Evolutionary conservation across 306 rosid genomes (phyloP).

Genomic region (Astragalus membranaceus): DNA sequence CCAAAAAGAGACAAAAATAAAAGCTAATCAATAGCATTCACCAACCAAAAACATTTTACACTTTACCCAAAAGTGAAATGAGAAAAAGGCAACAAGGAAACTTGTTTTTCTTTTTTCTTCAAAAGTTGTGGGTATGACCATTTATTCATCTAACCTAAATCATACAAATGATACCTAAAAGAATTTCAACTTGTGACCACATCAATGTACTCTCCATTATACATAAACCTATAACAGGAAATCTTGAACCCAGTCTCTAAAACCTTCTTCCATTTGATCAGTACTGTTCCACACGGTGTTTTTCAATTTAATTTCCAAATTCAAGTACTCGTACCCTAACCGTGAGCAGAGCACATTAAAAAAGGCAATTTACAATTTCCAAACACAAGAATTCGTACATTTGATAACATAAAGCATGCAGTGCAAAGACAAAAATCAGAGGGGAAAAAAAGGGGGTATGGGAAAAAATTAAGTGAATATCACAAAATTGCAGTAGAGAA

Average conservation of each 20-base stretch:
- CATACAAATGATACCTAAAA: not conserved
- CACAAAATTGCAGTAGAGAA: not conserved
- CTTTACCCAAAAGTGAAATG: not conserved
- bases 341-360: not conserved
- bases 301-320: too few relatives aligned
- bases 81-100: not conserved
- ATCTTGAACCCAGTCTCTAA: conserved; percentile 7
- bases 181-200: conserved; percentile 13
- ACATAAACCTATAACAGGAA: not conserved
- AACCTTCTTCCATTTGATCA: not conserved
- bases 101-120: not conserved
- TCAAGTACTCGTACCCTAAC: not conserved
- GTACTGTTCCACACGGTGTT: not conserved
- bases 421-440: not conserved
- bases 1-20: not conserved
- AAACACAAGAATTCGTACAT: not conserved
- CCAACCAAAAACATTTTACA: not conserved
- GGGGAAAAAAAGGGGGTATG: not conserved
- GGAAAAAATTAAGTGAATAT: not conserved
- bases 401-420: conserved; percentile 16
- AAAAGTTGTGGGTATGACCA: not conserved
- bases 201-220: not conserved
- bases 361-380: not conserved
- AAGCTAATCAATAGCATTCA: not conserved
- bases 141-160: not conserved